phyloP scores from a whole-genome alignment of 176 grass and related monocot genomes.

The Hordeum vulgare region DNA sequence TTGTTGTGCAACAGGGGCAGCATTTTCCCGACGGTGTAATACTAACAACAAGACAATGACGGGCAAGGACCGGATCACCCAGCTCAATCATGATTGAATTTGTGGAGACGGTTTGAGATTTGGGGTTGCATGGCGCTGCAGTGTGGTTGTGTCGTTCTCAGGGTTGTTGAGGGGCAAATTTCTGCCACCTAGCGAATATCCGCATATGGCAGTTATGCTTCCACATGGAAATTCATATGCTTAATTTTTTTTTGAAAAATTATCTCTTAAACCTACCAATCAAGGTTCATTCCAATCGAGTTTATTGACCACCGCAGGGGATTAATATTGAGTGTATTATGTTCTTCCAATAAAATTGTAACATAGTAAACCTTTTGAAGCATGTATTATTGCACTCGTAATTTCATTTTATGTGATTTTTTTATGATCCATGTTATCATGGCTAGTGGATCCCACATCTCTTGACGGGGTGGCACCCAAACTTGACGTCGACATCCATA shows the following conservation, averaged over 20 bases:
- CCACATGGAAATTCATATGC: not conserved
- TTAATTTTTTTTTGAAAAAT: not conserved
- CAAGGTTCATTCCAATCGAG: too few species aligned
- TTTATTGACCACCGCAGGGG: too few species aligned
- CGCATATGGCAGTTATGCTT: not conserved
- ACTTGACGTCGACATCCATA: too few species aligned
- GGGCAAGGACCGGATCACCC: not conserved
- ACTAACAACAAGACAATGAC: not conserved
- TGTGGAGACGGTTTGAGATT: not conserved
- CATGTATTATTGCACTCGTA: too few species aligned
- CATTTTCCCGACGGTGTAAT: not conserved
- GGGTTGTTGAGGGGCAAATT: not conserved
- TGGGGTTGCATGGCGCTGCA: not conserved
- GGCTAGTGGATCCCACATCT: too few species aligned
- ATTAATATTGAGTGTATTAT: too few species aligned
- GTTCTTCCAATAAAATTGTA: too few species aligned
- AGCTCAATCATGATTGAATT: not conserved
- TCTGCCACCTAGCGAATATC: not conserved
- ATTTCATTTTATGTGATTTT: too few species aligned
- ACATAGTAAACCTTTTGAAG: too few species aligned
- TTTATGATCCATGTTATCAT: too few species aligned
- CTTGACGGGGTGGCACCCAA: too few species aligned
- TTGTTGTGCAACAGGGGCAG: not conserved
- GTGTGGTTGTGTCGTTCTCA: not conserved
- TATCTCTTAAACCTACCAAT: too few species aligned